Conservation (phyloP, 1,139 yeast species). For the Schizosaccharomyces versatilis region DNA sequence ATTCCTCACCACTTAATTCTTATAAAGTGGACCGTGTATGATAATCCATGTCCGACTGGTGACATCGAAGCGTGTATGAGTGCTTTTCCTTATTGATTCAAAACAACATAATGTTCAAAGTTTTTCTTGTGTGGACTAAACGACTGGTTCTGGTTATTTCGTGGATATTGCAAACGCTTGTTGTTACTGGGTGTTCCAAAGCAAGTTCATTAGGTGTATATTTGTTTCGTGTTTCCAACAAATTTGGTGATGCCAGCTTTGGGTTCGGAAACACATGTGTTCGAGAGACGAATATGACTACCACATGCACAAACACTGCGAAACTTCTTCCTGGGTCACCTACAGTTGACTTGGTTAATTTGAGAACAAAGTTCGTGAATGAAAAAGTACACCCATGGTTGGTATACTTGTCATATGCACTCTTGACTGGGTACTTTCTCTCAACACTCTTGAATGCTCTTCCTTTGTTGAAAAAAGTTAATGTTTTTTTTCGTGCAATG, state of each 20-base stretch:
- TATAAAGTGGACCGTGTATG: too few relatives aligned
- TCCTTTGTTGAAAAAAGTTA: not conserved
- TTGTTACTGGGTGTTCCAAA: not conserved
- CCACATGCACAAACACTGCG: not conserved
- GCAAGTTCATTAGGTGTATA: not conserved
- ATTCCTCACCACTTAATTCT: too few relatives aligned
- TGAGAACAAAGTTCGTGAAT: not conserved
- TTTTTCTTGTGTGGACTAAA: too few relatives aligned
- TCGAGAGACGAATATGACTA: not conserved
- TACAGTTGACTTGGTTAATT: not conserved
- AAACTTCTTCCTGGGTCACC: not conserved
- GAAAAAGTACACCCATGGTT: not conserved
- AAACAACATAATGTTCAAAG: too few relatives aligned
- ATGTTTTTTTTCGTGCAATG: not conserved
- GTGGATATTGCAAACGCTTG: not conserved
- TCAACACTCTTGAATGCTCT: not conserved
- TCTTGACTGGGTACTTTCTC: not conserved
- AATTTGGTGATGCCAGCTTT: not conserved
- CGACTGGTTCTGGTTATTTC: not conserved
- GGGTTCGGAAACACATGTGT: not conserved
- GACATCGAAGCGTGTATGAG: too few relatives aligned
- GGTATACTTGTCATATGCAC: not conserved
- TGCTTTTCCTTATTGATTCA: too few relatives aligned
- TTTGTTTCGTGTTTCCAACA: not conserved
- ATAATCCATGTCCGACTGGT: too few relatives aligned